These are phyloP conservation scores for Nitzschia palea DNA, from an alignment of 108 stramenopile genomes.

Conservation along the genomic window DNA sequence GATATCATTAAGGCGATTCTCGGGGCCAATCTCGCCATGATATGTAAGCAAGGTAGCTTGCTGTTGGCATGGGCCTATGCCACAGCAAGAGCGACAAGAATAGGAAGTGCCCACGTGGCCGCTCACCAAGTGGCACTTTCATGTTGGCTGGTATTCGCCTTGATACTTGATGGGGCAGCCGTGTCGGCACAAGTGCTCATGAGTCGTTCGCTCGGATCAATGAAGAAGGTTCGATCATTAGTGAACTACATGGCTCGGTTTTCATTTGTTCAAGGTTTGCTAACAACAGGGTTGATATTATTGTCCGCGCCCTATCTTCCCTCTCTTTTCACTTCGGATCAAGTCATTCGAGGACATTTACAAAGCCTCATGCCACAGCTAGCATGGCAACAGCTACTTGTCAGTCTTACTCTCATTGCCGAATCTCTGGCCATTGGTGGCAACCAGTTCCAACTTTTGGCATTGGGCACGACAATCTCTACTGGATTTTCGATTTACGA, in stretches of 20 bases:
- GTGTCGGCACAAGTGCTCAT: constrained; percentile 70
- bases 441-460: constrained; percentile 47
- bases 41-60: constrained; percentile 50
- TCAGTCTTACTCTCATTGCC: constrained; percentile 45
- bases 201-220: constrained; percentile 7
- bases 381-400: constrained; percentile 57
- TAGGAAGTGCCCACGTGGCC: constrained; percentile 59
- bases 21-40: constrained; percentile 60
- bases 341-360: constrained; percentile 31
- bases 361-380: constrained; percentile 45
- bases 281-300: constrained; percentile 24
- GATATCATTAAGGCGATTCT: constrained; percentile 32
- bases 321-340: constrained; percentile 41
- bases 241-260: constrained; percentile 48
- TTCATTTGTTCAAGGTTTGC: constrained; percentile 52
- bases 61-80: constrained; percentile 66
- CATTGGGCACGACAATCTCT: constrained; percentile 45
- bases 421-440: constrained; percentile 54
- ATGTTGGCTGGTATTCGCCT: constrained; percentile 60
- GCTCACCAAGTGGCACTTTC: constrained; percentile 66
- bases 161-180: constrained; percentile 51
- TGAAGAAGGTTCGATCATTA: constrained; percentile 31
- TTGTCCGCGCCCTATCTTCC: constrained; percentile 21
- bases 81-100: constrained; percentile 48
- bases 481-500: constrained; percentile 41